Conservation (phyloP, 768 basidiomycete species). For the Leccinum ochraceum region DNA sequence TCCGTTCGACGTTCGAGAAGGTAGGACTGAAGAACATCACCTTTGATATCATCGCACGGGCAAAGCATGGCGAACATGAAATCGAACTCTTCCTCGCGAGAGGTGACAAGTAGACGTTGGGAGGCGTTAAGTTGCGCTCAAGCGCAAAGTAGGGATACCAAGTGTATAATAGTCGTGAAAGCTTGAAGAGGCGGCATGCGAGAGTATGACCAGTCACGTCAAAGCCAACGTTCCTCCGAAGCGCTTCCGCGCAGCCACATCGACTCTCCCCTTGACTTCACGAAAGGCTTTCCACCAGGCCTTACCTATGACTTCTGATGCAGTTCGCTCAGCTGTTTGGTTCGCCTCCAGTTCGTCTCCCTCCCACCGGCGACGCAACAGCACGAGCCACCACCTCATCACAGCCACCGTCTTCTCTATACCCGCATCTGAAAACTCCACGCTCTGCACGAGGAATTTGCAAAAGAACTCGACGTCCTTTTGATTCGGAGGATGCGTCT, state of each 20-base stretch:
- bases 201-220: conserved; percentile 37
- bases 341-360: conserved; percentile 36
- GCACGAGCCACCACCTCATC: conserved; percentile 80
- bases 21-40: conserved; percentile 52
- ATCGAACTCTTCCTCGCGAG: conserved; percentile 58
- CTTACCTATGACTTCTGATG: conserved; percentile 49
- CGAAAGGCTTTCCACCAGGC: conserved; percentile 85
- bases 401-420: conserved; percentile 70
- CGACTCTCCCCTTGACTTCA: conserved; percentile 66
- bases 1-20: conserved; percentile 49
- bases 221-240: conserved; percentile 75
- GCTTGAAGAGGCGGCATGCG: not conserved
- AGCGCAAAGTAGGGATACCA: not conserved
- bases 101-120: conserved; percentile 39
- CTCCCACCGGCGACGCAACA: conserved; percentile 70
- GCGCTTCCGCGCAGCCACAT: conserved; percentile 59
- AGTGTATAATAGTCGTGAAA: not conserved
- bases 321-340: conserved; percentile 31
- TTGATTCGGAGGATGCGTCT: conserved; percentile 60
- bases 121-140: not conserved
- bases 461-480: conserved; percentile 77
- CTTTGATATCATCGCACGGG: conserved; percentile 38
- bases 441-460: conserved; percentile 68
- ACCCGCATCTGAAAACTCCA: conserved; percentile 66
- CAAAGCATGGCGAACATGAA: conserved; percentile 33